Conservation (phyloP, 352 stramenopile species). For the Halophytophthora batemanensis region DNA sequence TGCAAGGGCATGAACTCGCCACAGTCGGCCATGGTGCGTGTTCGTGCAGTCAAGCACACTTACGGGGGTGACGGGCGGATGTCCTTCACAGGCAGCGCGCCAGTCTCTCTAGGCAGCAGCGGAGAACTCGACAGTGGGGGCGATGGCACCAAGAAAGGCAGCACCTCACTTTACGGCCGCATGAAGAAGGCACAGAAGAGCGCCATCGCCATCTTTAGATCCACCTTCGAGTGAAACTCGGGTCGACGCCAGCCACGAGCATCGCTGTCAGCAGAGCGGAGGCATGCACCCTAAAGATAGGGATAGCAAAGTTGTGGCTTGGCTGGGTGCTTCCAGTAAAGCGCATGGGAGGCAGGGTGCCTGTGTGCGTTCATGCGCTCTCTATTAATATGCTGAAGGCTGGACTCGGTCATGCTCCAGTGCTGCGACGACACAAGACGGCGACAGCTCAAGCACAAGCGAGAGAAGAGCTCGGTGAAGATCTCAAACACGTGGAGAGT, state of each 20-base stretch:
- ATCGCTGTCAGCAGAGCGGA: no score
- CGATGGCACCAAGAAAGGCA: conserved; percentile 29
- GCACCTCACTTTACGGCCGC: conserved; percentile 62
- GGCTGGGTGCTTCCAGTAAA: no score
- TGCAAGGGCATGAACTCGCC: conserved; percentile 79
- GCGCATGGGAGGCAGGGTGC: no score
- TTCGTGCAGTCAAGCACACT: conserved; percentile 55
- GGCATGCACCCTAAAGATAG: no score
- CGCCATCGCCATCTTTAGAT: conserved; percentile 80
- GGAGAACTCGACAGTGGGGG: conserved; percentile 7
- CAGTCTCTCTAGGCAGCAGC: conserved; percentile 17
- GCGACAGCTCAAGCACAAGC: no score
- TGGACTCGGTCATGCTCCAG: no score
- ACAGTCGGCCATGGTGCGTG: conserved; percentile 71
- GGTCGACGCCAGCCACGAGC: conserved; percentile 2
- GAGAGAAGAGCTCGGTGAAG: no score
- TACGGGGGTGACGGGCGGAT: conserved; percentile 31
- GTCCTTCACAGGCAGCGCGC: conserved; percentile 21
- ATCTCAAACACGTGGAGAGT: no score
- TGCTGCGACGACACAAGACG: no score
- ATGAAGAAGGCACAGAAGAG: conserved; percentile 85
- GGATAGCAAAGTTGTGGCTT: no score
- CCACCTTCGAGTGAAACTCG: conserved; percentile 67
- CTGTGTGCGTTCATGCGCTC: no score
- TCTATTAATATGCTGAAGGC: no score